These are phyloP conservation scores for Podaxis pistillaris DNA, from an alignment of 768 basidiomycete genomes.

Conservation along the genomic window DNA sequence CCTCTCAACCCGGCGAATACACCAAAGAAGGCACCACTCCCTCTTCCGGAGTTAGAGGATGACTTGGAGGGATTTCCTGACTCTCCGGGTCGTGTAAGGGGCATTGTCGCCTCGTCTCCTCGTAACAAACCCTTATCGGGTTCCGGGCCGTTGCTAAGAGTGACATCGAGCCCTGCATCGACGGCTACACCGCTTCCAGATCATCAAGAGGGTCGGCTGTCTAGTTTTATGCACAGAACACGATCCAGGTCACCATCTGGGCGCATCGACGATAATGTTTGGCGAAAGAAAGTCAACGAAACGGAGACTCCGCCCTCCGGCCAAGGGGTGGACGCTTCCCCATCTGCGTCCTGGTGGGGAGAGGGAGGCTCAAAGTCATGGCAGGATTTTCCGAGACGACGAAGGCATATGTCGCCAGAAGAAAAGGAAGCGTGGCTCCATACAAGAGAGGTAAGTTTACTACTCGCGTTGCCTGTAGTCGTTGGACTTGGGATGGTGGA, in stretches of 20 bases:
- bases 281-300: slow-evolving; percentile 11
- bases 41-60: slow-evolving; percentile 9
- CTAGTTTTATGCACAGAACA: neutral
- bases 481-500: neutral
- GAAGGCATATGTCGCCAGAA: slow-evolving; percentile 11
- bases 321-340: neutral
- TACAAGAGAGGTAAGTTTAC: slow-evolving; percentile 16
- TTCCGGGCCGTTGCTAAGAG: slow-evolving; percentile 1
- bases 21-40: slow-evolving; percentile 12
- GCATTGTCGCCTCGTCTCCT: neutral
- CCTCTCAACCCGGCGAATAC: slow-evolving; percentile 17
- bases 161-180: slow-evolving; percentile 12
- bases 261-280: neutral
- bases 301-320: neutral
- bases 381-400: slow-evolving; percentile 15
- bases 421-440: slow-evolving; percentile 14
- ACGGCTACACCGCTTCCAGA: neutral
- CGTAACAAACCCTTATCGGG: neutral
- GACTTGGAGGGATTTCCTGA: slow-evolving; percentile 3
- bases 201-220: slow-evolving; percentile 2
- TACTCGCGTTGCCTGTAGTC: neutral
- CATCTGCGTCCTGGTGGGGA: slow-evolving; percentile 20
- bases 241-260: slow-evolving; percentile 4
- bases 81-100: neutral
- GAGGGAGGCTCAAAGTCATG: slow-evolving; percentile 12